Percentiles rank a stretch among this genome's conserved stretches.
phyloP scores from a whole-genome alignment of 352 stramenopile species.

The Phytophthora citrophthora region DNA sequence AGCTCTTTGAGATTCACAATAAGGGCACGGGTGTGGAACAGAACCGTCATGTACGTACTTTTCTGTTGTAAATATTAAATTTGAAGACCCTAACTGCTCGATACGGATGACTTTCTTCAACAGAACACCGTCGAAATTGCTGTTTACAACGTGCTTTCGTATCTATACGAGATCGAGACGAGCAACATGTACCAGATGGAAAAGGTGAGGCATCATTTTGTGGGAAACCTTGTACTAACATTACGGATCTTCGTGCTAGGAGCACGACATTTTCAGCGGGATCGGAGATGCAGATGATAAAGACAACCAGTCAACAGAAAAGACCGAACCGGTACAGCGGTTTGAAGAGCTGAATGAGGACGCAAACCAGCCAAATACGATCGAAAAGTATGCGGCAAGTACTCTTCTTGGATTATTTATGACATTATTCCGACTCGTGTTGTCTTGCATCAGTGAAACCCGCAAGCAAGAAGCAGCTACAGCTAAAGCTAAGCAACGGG shows the following conservation, averaged over 20 bases:
- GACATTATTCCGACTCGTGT: not conserved
- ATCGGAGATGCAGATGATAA: slow-evolving; percentile 58
- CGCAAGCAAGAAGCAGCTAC: slow-evolving; percentile 38
- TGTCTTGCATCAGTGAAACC: slow-evolving; percentile 21
- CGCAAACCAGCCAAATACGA: slow-evolving; percentile 21
- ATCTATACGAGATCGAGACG: slow-evolving; percentile 92
- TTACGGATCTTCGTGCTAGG: slow-evolving; percentile 23
- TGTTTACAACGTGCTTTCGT: slow-evolving; percentile 93
- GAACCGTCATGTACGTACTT: slow-evolving; percentile 84
- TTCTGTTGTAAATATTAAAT: too few species aligned
- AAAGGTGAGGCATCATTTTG: slow-evolving; percentile 45
- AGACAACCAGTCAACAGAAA: slow-evolving; percentile 12
- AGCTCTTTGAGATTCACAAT: slow-evolving; percentile 94
- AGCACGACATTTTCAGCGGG: slow-evolving; percentile 88
- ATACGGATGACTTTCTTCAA: not conserved
- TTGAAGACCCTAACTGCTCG: too few species aligned
- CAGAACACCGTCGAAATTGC: slow-evolving; percentile 92
- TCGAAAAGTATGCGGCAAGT: slow-evolving; percentile 12
- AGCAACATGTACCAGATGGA: slow-evolving; percentile 88
- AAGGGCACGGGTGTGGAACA: slow-evolving; percentile 94
- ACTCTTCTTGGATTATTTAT: not conserved
- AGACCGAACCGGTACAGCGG: slow-evolving; percentile 2
- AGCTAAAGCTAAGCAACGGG: slow-evolving; percentile 39
- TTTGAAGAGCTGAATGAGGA: slow-evolving; percentile 44
- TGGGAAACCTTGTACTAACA: not conserved